phyloP scores from a whole-genome alignment of 2,329 filamentous ascomycete genomes.

The Trichoderma sp. region DNA sequence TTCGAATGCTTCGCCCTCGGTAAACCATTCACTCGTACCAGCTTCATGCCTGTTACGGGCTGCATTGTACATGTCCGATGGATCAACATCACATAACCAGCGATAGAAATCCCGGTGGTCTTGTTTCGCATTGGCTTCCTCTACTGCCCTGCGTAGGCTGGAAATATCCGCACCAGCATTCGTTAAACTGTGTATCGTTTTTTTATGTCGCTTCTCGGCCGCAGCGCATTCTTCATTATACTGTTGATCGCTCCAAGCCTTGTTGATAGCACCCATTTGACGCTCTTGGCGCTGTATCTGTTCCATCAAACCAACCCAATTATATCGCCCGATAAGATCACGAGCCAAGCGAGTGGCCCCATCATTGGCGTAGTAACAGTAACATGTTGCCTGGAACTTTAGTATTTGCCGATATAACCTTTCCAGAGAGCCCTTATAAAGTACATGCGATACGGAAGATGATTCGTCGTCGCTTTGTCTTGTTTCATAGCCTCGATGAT shows the following conservation, averaged over 20 bases:
- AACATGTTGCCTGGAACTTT: neutral
- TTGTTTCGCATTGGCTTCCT: neutral
- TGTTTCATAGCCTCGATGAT: neutral
- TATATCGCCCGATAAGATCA: neutral
- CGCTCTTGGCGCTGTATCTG: neutral
- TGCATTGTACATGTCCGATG: neutral
- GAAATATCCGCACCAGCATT: neutral
- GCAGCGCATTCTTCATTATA: neutral
- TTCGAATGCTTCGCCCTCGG: neutral
- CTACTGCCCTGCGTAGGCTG: neutral
- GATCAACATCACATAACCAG: constrained; percentile 1
- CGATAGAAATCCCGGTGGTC: neutral
- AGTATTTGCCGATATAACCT: neutral
- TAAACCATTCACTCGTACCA: neutral
- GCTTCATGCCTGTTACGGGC: neutral
- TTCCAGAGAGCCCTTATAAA: neutral
- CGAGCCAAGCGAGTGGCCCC: neutral
- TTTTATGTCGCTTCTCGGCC: neutral
- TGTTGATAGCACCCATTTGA: neutral
- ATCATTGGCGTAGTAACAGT: neutral
- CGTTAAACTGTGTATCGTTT: neutral
- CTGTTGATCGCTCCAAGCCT: neutral
- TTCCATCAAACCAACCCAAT: neutral
- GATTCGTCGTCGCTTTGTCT: neutral
- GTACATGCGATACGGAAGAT: neutral